A percentile compares a stretch with the other conserved stretches of the same genome.
phyloP scores from a whole-genome alignment of 2,329 filamentous ascomycete genomes.

The Metarhizium rileyi region DNA sequence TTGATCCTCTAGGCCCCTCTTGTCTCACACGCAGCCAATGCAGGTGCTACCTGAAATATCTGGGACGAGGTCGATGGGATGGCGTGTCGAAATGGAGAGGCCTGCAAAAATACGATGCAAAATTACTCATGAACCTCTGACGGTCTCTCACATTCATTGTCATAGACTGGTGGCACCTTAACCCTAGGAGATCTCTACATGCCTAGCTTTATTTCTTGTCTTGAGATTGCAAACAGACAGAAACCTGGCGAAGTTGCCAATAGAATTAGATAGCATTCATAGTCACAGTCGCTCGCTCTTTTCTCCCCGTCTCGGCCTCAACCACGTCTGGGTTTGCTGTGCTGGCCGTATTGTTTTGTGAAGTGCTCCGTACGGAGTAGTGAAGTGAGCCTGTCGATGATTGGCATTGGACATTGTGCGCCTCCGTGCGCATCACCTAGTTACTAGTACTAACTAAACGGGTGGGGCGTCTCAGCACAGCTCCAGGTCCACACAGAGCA shows the following conservation, averaged over 20 bases:
- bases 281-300: conserved; percentile 1
- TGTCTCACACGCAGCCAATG: conserved; percentile 5
- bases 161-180: not conserved
- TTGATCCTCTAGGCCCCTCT: not conserved
- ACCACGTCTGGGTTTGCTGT: not conserved
- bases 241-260: not conserved
- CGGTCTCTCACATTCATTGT: not conserved
- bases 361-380: not conserved
- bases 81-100: conserved; percentile 2
- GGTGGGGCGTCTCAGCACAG: not conserved
- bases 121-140: not conserved
- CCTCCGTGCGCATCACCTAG: not conserved
- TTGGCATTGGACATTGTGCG: too few relatives aligned
- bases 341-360: not conserved
- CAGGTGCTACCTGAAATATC: conserved; percentile 4
- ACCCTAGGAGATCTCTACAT: not conserved
- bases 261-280: not conserved
- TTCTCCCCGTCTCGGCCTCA: not conserved
- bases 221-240: not conserved
- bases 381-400: too few relatives aligned
- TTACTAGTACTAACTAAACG: not conserved
- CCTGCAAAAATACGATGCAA: not conserved
- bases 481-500: not conserved
- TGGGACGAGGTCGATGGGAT: conserved; percentile 6
- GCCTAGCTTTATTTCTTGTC: not conserved